Base-by-base conservation (phyloP, 345 rosid genomes). In the Bretschneidera sinensis region DNA sequence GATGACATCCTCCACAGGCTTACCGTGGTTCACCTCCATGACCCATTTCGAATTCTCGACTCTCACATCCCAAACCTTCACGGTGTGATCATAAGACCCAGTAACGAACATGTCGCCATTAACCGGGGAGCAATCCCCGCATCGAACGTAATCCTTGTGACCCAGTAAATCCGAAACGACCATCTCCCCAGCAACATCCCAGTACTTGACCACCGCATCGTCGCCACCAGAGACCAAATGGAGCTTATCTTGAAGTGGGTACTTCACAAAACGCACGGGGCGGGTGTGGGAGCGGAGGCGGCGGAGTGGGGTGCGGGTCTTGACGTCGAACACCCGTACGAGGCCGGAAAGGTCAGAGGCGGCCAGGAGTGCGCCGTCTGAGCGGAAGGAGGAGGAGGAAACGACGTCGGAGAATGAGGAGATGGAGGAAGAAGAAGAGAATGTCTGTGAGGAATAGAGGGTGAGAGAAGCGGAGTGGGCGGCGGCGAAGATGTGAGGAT, bases 221-320 rank as follows among this genome's bases (percentile, higher is more conserved):
- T 94, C 99, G 0, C 99, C 96, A 21, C 97, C 97, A 0, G 99
- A 90, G 2, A 94, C 74, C 59, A 94, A 68, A 63, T 87, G 99
- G 23, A 90, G 88, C 86, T 88, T 94, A 57, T 94, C 99, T 16
- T 77, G 78, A 55, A 53, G 48, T 0, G 97, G 97, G 70, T 83
- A 94, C 78, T 79, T 79, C 18, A 94, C 92, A 62, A 90, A 86
- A 55, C 96, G 80, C 5, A 79, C 96, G 0, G 97, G 86, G 20
- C 89, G 85, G 24, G 66, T 64, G 75, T 94, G 99, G 22, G 97
- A 94, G 62, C 74, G 69, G 68, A 94, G 91, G 25, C 83, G 86
- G 6, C 99, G 96, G 60, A 94, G 90, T 14, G 90, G 77, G 61
- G 79, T 80, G 13, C 97, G 78, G 22, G 84, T 69, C 66, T 75